Conservation (phyloP, 2,329 filamentous ascomycete species). For the Chrysoporthe cubensis region DNA sequence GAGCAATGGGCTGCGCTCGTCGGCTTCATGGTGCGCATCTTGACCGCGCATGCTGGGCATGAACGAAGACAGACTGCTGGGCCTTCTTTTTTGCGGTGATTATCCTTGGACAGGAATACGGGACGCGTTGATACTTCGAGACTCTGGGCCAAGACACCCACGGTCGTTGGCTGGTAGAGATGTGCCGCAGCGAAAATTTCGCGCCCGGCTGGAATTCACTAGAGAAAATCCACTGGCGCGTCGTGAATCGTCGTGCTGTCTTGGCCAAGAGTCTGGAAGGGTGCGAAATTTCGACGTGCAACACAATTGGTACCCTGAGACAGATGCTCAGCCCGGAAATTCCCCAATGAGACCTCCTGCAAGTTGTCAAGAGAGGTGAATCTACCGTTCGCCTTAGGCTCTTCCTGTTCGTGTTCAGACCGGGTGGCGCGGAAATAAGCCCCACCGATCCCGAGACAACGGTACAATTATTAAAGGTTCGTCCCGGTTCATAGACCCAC, state of each 20-base stretch:
- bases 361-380: no score
- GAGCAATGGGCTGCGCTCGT: slow-evolving; percentile 22
- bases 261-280: neutral
- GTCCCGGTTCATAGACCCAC: no score
- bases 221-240: neutral
- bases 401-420: no score
- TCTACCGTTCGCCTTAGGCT: no score
- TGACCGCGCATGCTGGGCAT: slow-evolving; percentile 7
- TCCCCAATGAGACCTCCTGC: no score
- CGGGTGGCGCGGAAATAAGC: no score
- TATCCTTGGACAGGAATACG: neutral
- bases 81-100: neutral
- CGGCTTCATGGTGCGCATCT: slow-evolving; percentile 8
- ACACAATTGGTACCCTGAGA: no score
- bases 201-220: neutral
- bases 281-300: no score
- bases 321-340: no score
- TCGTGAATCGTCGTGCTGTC: neutral
- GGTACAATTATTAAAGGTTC: no score
- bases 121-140: neutral
- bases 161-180: neutral
- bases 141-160: neutral
- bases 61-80: neutral
- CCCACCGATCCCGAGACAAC: no score
- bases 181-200: neutral